Evolutionary conservation across 2,329 filamentous ascomycete genomes (phyloP).

Genomic region (Penicillium sp.): DNA sequence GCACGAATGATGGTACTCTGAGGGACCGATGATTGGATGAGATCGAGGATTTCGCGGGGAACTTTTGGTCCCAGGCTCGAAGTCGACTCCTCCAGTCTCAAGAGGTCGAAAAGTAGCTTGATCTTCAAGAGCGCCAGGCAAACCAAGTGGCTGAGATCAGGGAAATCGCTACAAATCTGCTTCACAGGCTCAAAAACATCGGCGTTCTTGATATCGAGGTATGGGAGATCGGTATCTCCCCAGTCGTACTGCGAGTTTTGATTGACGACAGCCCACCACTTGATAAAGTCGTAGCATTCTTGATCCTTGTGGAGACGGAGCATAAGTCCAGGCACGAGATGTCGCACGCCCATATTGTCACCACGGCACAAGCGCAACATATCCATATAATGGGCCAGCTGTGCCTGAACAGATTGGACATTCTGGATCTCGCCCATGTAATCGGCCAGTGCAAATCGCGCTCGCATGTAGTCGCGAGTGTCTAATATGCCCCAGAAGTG

Average conservation of each 20-base stretch:
- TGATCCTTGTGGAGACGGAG: conserved; percentile 58
- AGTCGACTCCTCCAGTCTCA: conserved; percentile 2
- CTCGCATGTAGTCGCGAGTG: conserved; percentile 56
- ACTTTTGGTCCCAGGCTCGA: not conserved
- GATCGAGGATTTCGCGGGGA: conserved; percentile 4
- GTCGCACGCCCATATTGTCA: conserved; percentile 55
- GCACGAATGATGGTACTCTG: not conserved
- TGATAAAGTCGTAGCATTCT: conserved; percentile 59
- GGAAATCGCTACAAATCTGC: conserved; percentile 26
- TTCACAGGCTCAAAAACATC: conserved; percentile 50
- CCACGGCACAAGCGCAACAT: conserved; percentile 54
- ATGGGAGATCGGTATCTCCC: conserved; percentile 34
- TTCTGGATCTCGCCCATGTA: conserved; percentile 44
- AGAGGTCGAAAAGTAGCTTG: conserved; percentile 43
- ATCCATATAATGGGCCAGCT: conserved; percentile 50
- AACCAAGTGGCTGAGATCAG: conserved; percentile 15
- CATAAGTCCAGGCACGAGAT: conserved; percentile 50
- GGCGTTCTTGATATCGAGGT: conserved; percentile 47
- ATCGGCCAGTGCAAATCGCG: conserved; percentile 42
- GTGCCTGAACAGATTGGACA: conserved; percentile 43
- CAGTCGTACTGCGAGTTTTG: too few species aligned
- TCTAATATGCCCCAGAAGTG: conserved; percentile 51
- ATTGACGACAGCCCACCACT: conserved; percentile 48
- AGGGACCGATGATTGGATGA: conserved; percentile 1
- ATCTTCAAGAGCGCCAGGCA: conserved; percentile 47